A percentile compares a stretch with the other conserved stretches of the same genome.
Conservation (phyloP, 257 asterid species). For the Verbascum thapsus region DNA sequence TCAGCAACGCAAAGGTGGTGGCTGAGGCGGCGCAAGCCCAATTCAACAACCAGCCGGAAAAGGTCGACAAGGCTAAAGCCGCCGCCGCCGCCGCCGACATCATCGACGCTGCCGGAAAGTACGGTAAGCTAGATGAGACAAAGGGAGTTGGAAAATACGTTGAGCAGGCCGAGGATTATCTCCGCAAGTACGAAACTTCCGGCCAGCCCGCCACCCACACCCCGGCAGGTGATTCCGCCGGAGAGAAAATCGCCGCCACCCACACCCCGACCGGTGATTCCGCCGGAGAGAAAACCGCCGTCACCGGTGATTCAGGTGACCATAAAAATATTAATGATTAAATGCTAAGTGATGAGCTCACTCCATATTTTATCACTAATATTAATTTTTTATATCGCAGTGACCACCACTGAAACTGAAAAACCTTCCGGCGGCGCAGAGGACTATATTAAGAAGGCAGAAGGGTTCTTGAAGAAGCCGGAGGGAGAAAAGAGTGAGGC, state of each 20-base stretch:
- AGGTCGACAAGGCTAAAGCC: conserved; percentile 42
- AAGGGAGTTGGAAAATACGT: conserved; percentile 57
- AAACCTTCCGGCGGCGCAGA: conserved; percentile 19
- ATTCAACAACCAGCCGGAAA: no score
- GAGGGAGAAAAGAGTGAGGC: conserved; percentile 16
- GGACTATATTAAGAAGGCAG: conserved; percentile 25
- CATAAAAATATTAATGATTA: no score
- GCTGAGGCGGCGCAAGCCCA: conserved; percentile 57
- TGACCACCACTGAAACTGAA: not conserved
- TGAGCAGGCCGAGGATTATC: conserved; percentile 61
- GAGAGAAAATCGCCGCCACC: not conserved
- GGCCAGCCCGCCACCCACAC: conserved; percentile 1
- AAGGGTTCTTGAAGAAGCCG: not conserved
- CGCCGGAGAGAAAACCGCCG: not conserved
- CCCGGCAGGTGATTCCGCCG: not conserved
- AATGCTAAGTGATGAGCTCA: no score
- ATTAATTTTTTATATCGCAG: no score
- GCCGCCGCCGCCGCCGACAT: conserved; percentile 57
- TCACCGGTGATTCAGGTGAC: not conserved
- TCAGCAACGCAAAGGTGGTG: conserved; percentile 48
- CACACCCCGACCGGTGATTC: not conserved
- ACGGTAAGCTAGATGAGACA: conserved; percentile 52
- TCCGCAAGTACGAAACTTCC: conserved; percentile 39
- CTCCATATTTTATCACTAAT: no score
- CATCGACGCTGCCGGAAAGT: conserved; percentile 41